Base-by-base conservation (phyloP, 257 asterid species). In the Gentiana dahurica region DNA sequence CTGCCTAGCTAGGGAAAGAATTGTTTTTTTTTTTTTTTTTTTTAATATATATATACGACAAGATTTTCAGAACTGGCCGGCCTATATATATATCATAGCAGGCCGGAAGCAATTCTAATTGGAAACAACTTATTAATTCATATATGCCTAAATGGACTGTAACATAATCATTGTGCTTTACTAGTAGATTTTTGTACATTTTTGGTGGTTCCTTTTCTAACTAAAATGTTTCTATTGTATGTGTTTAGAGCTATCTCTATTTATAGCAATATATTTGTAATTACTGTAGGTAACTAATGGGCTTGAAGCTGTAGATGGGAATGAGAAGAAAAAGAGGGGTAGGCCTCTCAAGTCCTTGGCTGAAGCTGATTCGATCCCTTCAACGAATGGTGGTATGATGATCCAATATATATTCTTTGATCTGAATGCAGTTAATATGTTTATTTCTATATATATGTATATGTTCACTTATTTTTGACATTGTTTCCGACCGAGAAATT, bases 291-390 rank as follows among this genome's bases (percentile, higher is more conserved):
- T 63, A 62, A 45, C 54, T 64, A 57, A 61, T 24, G 77, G 60
- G 58, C 41, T 53, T 44, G 74, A 65, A 47, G 39, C 57, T 56
- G 77, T 34, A 61, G 77, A 49, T 12, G 51, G 13, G 63, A 47
- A 41, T 54, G 71, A 43, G 43, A 76, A 56, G 66, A 81, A 58
- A 63, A 75, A 52, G 68, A 76, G 83, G 59, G 95, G 87, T 33
- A 76, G 94, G 63, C 92, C 92, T 45, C 68, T 60, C 35, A 78
- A 45, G 67, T 47, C 34, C 39, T 36, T n/a, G 36, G 36, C 8
- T 1, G 71, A 58, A n/a, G 61, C 53, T 24, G 61, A 53, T 68
- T 65, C 58, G 54, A 54, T 49, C 4, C 53, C 61, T 73, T 52
- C 50, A 57, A 11, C 51, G 38, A 35, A 68, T 68, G 87, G 95